Percentiles rank a stretch among this genome's conserved stretches.
phyloP scores from a whole-genome alignment of 306 rosid genomes.

The Ochetophila trinervis region DNA sequence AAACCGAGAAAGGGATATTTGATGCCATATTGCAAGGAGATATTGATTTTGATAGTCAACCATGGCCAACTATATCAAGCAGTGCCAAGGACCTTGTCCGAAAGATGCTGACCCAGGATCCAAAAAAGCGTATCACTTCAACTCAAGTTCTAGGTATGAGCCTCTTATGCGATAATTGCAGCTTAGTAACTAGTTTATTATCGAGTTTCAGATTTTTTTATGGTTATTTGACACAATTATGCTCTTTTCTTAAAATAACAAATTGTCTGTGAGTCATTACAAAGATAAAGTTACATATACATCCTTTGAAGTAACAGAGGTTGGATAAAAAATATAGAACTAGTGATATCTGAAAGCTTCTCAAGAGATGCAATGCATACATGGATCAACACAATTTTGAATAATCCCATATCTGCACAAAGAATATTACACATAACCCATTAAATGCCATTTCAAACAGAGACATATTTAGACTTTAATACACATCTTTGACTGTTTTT shows the following conservation, averaged over 20 bases:
- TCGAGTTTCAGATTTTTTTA: constrained; percentile 7
- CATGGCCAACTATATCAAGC: constrained; percentile 80
- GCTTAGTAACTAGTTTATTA: background rate
- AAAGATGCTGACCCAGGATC: constrained; percentile 75
- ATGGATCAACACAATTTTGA: background rate
- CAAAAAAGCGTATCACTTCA: constrained; percentile 71
- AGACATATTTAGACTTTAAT: background rate
- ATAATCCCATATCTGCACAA: background rate
- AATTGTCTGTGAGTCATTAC: background rate
- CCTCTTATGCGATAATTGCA: constrained; percentile 6
- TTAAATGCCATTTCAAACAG: background rate
- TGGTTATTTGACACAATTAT: background rate
- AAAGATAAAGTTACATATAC: background rate
- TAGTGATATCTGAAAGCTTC: background rate
- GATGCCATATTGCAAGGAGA: constrained; percentile 72
- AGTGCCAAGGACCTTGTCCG: constrained; percentile 84
- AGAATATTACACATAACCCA: background rate
- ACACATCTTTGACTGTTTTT: background rate
- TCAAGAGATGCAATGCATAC: background rate
- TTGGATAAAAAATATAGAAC: background rate
- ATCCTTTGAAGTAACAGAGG: background rate
- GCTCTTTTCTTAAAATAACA: background rate
- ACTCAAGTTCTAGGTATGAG: constrained; percentile 72
- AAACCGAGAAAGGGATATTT: constrained; percentile 84
- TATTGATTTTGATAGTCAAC: constrained; percentile 69